phyloP scores from a whole-genome alignment of 345 rosid species.

The Draba incana region DNA sequence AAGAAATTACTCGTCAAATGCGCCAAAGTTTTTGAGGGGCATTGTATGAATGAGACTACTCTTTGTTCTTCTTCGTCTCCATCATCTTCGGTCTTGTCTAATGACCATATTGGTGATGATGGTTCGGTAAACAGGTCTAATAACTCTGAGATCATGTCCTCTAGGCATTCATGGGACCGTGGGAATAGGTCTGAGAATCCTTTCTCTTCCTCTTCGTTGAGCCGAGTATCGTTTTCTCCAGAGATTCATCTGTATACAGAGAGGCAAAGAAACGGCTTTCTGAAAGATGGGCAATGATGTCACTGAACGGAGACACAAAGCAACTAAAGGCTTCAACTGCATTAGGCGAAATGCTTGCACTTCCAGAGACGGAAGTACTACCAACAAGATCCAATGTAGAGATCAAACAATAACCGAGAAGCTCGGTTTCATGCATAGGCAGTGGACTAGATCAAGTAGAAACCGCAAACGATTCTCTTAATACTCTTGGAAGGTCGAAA shows the following conservation, averaged over 20 bases:
- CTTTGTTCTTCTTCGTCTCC: constrained; percentile 45
- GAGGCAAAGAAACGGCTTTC: constrained; percentile 68
- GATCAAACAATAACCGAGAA: constrained; percentile 49
- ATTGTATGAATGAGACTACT: no score
- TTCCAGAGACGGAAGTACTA: no score
- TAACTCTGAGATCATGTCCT: constrained; percentile 71
- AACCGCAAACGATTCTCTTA: constrained; percentile 34
- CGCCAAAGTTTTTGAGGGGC: constrained; percentile 53
- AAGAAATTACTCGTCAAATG: constrained; percentile 58
- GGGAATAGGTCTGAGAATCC: constrained; percentile 67
- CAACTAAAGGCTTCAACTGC: constrained; percentile 79
- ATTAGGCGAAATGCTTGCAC: constrained; percentile 95
- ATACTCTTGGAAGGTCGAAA: constrained; percentile 65
- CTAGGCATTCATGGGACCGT: constrained; percentile 92
- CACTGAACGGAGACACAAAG: constrained; percentile 61
- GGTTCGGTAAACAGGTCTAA: constrained; percentile 73
- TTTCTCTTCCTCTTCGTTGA: constrained; percentile 65
- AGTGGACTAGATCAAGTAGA: constrained; percentile 53
- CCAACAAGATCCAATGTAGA: constrained; percentile 47
- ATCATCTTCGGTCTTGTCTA: constrained; percentile 77
- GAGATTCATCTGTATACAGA: constrained; percentile 78
- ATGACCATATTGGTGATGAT: constrained; percentile 74
- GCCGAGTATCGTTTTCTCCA: constrained; percentile 77
- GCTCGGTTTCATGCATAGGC: constrained; percentile 55
- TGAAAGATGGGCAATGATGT: constrained; percentile 96